Evolutionary conservation across 768 basidiomycete genomes (phyloP), one percentile per base, ranked within the genome.

Genomic region (Hericium erinaceus): DNA sequence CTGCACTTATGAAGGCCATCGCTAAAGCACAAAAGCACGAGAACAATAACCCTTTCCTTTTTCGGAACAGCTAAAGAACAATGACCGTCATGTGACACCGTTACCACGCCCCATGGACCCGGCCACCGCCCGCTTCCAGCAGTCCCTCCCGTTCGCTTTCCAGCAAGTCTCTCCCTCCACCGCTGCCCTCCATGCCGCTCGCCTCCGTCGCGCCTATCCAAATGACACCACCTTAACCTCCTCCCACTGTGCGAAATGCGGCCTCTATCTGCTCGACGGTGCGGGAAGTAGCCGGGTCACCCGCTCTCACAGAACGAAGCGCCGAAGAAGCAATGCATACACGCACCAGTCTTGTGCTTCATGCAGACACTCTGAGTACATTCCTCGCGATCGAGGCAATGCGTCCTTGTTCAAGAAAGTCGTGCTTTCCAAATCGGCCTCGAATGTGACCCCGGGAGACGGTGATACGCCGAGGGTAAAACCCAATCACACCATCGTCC

Each of bases 131-230:
- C 54, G 68, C 55, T 82, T 80, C 61, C 75, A 76, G 59, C 69
- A 74, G 41, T 69, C 75, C 12, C 65, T 87, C 16, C 74, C 85
- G 15, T 73, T 70, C 60, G 66, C 72, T 16, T 69, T 89, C 55
- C 73, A 80, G 26, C 60, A 78, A 3, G 62, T 79, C 39, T 83
- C 85, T 2, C 77, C 83, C 9, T 51, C 73, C 38, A 78, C 90
- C 51, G 79, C 88, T 13, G 85, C 87, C 40, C 72, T 85, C 28
- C 86, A 89, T 65, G 68, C 77, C 0, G 64, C 72, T 13, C 76
- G 80, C 50, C 69, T 70, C 16, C 70, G 67, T 51, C 54, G 64
- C 59, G 33, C 33, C 6, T 33, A 58, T 46, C 61, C 70, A 60
- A 64, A 67, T 33, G 51, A 62, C 46, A 67, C 69, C 22, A 7